Percentiles rank a stretch among this genome's conserved stretches.
Conservation (phyloP, 129 eudicot species). For the Chrysanthemum seticuspe region DNA sequence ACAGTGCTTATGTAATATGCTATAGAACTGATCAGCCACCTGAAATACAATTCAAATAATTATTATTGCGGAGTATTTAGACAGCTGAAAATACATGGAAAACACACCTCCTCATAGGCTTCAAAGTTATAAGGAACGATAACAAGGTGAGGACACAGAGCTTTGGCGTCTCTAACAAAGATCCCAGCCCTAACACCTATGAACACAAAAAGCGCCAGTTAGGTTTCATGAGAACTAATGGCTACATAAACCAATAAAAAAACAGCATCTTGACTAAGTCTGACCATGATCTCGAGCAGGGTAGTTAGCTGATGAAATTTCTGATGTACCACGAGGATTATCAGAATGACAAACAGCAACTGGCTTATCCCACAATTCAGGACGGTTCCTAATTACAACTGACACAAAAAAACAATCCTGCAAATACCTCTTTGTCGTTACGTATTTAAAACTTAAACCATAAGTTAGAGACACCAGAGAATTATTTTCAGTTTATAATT, state of each 20-base stretch:
- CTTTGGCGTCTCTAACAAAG: slow-evolving; percentile 89
- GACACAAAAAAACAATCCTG: slow-evolving; percentile 98
- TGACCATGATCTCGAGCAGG: slow-evolving; percentile 88
- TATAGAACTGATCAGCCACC: slow-evolving; percentile 96
- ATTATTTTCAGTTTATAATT: slow-evolving; percentile 10
- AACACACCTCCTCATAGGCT: slow-evolving; percentile 81
- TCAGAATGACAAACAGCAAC: slow-evolving; percentile 99
- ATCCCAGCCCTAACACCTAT: slow-evolving; percentile 91
- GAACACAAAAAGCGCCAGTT: slow-evolving; percentile 12
- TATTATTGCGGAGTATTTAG: background rate
- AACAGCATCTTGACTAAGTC: slow-evolving; percentile 18
- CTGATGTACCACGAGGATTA: slow-evolving; percentile 91
- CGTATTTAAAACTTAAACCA: background rate
- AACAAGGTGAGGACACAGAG: slow-evolving; percentile 80
- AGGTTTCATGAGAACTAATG: background rate
- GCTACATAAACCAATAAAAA: background rate
- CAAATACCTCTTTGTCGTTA: slow-evolving; percentile 13
- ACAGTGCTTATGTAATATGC: slow-evolving; percentile 85
- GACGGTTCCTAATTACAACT: slow-evolving; percentile 69
- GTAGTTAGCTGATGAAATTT: slow-evolving; percentile 96
- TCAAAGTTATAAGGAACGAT: slow-evolving; percentile 85
- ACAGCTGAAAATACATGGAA: background rate
- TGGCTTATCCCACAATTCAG: slow-evolving; percentile 76
- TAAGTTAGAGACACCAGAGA: background rate
- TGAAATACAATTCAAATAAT: slow-evolving; percentile 32